phyloP scores from a whole-genome alignment of 768 basidiomycete genomes.

The Lactarius tabidus region DNA sequence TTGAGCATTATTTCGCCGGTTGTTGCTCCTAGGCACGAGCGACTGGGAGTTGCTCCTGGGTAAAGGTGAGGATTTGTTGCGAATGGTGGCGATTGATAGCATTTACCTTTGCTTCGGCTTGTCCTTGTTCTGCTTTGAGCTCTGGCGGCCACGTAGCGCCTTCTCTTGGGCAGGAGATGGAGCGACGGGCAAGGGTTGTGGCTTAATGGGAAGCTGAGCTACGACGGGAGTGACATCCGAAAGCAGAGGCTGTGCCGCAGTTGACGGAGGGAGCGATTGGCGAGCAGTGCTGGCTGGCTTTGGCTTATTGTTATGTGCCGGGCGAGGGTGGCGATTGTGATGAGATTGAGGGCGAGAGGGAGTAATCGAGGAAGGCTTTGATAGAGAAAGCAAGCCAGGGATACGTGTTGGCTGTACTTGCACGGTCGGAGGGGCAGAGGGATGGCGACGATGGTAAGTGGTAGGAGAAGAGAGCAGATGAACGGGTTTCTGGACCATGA shows the following conservation, averaged over 20 bases:
- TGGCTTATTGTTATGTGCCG: conserved; percentile 39
- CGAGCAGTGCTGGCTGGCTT: conserved; percentile 24
- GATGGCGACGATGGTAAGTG: conserved; percentile 53
- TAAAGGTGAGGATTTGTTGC: not conserved
- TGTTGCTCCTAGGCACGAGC: conserved; percentile 38
- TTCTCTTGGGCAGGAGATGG: conserved; percentile 28
- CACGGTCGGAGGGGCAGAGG: conserved; percentile 65
- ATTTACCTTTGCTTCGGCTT: conserved; percentile 42
- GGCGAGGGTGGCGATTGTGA: conserved; percentile 28
- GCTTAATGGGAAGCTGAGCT: conserved; percentile 7
- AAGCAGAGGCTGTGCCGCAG: conserved; percentile 29
- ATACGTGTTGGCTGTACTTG: conserved; percentile 69
- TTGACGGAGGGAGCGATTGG: conserved; percentile 25
- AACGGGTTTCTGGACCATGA: conserved; percentile 41
- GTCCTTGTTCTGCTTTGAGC: conserved; percentile 42
- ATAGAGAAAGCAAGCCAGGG: conserved; percentile 68
- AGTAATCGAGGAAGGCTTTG: conserved; percentile 46
- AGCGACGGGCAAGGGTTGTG: conserved; percentile 15
- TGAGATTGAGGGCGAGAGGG: conserved; percentile 35
- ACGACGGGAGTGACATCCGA: conserved; percentile 33
- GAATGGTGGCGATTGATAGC: not conserved
- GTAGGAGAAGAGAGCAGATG: conserved; percentile 31
- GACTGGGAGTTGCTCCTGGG: conserved; percentile 46
- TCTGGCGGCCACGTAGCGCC: conserved; percentile 33
- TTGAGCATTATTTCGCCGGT: conserved; percentile 40